Conservation (phyloP, 495 filamentous ascomycete species). For the Hyphodiscus hymeniophilus region DNA sequence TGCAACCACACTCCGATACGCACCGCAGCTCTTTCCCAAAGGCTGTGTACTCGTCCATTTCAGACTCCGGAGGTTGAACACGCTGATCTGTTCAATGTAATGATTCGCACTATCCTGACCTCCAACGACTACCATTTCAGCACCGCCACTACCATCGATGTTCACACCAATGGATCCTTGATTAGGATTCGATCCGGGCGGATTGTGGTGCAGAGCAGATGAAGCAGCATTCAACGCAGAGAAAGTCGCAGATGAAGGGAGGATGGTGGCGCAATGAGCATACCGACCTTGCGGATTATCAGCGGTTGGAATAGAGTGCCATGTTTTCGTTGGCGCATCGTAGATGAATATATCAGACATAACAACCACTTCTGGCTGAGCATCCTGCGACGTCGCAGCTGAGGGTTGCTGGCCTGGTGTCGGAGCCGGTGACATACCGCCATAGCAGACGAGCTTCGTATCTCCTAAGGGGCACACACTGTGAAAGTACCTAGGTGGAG, state of each 20-base stretch:
- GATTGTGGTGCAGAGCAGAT: conserved; percentile 84
- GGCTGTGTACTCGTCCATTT: conserved; percentile 87
- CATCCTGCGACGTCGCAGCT: conserved; percentile 44
- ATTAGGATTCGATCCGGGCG: conserved; percentile 67
- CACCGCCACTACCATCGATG: conserved; percentile 83
- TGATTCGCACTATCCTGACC: conserved; percentile 96
- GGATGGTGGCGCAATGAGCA: conserved; percentile 90
- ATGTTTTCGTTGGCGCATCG: conserved; percentile 75
- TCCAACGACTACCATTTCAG: conserved; percentile 95
- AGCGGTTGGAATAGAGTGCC: conserved; percentile 70
- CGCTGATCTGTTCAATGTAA: conserved; percentile 96
- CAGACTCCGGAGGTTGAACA: conserved; percentile 93
- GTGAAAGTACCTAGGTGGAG: conserved; percentile 91
- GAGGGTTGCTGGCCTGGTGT: conserved; percentile 32
- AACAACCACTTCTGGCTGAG: conserved; percentile 83
- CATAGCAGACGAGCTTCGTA: conserved; percentile 94
- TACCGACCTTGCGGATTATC: conserved; percentile 91
- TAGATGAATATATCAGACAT: conserved; percentile 98
- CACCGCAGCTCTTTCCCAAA: conserved; percentile 84
- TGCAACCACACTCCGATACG: conserved; percentile 90
- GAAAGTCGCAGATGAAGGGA: conserved; percentile 81
- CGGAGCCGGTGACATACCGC: conserved; percentile 85
- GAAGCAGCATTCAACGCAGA: conserved; percentile 73
- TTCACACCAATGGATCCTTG: conserved; percentile 78
- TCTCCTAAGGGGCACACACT: conserved; percentile 89